These are phyloP conservation scores for Geotrichum aggregatum DNA, from an alignment of 1,139 yeast species.

Conservation along the genomic window DNA sequence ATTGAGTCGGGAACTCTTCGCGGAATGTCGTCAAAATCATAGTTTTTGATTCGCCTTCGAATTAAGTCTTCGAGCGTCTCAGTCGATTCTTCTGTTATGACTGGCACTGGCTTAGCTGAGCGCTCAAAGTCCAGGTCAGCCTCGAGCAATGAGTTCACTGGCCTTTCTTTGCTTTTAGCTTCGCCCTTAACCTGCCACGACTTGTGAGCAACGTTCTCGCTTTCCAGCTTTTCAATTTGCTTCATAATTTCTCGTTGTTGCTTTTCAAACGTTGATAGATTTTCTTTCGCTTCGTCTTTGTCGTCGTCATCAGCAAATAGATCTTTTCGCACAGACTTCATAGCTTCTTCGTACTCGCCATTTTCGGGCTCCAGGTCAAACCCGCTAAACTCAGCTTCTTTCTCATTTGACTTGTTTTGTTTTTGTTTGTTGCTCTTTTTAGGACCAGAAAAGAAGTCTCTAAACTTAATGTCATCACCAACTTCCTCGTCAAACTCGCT, in stretches of 20 bases:
- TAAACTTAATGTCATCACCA: slow-evolving; percentile 36
- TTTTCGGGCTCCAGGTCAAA: slow-evolving; percentile 63
- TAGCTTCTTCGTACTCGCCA: slow-evolving; percentile 48
- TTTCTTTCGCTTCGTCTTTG: slow-evolving; percentile 34
- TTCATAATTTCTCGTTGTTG: slow-evolving; percentile 72
- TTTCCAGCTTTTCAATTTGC: slow-evolving; percentile 75
- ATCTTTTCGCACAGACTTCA: slow-evolving; percentile 54
- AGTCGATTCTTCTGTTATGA: slow-evolving; percentile 82
- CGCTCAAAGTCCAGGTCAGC: slow-evolving; percentile 67
- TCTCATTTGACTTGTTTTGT: slow-evolving; percentile 20
- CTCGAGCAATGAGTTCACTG: slow-evolving; percentile 70
- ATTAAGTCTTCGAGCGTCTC: slow-evolving; percentile 85
- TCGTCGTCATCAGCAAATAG: slow-evolving; percentile 49
- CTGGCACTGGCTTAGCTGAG: slow-evolving; percentile 82
- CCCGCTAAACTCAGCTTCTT: slow-evolving; percentile 47
- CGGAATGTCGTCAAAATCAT: slow-evolving; percentile 80
- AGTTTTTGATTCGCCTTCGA: slow-evolving; percentile 67
- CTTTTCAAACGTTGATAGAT: slow-evolving; percentile 73
- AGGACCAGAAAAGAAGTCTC: slow-evolving; percentile 43
- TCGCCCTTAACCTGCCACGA: slow-evolving; percentile 96
- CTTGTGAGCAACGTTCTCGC: slow-evolving; percentile 84
- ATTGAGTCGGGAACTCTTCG: slow-evolving; percentile 60
- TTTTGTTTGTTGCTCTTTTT: slow-evolving; percentile 26
- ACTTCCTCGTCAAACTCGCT: slow-evolving; percentile 31
- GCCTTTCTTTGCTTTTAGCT: slow-evolving; percentile 74